Base-by-base conservation (phyloP, 2,329 filamentous ascomycete species). In the Colletotrichum tofieldiae region DNA sequence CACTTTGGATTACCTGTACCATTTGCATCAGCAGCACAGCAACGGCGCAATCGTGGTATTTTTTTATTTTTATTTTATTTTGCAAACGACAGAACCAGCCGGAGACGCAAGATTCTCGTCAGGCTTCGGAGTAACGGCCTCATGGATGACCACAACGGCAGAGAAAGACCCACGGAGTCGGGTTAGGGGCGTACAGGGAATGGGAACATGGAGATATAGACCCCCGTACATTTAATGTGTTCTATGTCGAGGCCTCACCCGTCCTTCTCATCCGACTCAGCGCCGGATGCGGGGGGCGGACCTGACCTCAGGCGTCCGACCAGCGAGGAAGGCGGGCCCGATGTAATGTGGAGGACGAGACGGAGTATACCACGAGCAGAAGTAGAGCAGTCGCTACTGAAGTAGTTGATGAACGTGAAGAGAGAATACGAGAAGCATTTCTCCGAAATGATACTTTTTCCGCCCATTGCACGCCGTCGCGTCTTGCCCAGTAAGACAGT, bases 1-100 rank as follows among this genome's bases (percentile, higher is more conserved):
- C 70, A 70, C 58, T 70, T 69, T 72, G 70, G 45, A 72, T 60
- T 54, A 72, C 66, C 69, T 64, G 59, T 69, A 72, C 69, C 59
- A 72, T 63, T 64, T 69, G 73, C 73, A 75, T 75, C 72, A 75
- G 72, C 68, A 75, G 73, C 73, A 75, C 73, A 75, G 73, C 73
- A 75, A 64, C 68, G 73, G 73, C 73, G 73, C 70, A 73, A 69
- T 62, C 61, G 61, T 64, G 69, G 72, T 65, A 59, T 72, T 60
- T 72, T 62, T 23, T 7, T 9, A 8, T 20, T 18, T 16, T 51
- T 51, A 26, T 63, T n/a, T 39, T 43, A 51, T 41, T 32, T 45
- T 43, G 43, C 60, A 73, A 72, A 74, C 60, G 65, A 73, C 65
- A 62, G 56, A 54, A 74, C 39, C 23, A 62, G 70, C 49, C 59